A percentile compares a stretch with the other conserved stretches of the same genome.
These are phyloP conservation scores for Geranium rotundifolium DNA, from an alignment of 345 rosid genomes.

Conservation along the genomic window DNA sequence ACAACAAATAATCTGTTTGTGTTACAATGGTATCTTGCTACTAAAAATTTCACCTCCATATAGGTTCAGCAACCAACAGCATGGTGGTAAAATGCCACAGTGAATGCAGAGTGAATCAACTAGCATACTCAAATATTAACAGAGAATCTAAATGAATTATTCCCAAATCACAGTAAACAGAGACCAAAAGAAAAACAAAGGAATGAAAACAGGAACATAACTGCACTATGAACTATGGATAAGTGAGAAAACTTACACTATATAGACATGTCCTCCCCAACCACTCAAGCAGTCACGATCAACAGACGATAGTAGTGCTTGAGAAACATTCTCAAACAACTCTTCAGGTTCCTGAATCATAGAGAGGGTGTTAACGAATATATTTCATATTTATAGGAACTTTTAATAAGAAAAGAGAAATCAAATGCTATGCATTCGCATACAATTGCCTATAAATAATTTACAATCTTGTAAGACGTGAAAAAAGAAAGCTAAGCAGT, in stretches of 20 bases:
- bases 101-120: no score
- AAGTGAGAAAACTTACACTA: conserved; percentile 58
- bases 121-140: not conserved
- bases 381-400: not conserved
- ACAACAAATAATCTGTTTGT: no score
- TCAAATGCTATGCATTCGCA: not conserved
- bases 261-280: conserved; percentile 95
- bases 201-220: not conserved
- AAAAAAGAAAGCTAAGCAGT: not conserved
- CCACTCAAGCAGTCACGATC: conserved; percentile 98
- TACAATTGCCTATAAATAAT: not conserved
- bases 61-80: no score
- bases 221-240: not conserved
- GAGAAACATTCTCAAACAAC: conserved; percentile 73
- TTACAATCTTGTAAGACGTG: no score
- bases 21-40: no score
- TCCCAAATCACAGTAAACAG: not conserved
- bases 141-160: not conserved
- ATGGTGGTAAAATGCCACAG: no score
- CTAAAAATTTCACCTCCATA: no score
- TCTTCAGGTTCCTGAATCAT: conserved; percentile 75
- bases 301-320: conserved; percentile 80
- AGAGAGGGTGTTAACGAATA: conserved; percentile 1
- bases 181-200: not conserved
- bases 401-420: not conserved